phyloP scores from a whole-genome alignment of 257 asterid genomes.

The Solanum gracilifrons region DNA sequence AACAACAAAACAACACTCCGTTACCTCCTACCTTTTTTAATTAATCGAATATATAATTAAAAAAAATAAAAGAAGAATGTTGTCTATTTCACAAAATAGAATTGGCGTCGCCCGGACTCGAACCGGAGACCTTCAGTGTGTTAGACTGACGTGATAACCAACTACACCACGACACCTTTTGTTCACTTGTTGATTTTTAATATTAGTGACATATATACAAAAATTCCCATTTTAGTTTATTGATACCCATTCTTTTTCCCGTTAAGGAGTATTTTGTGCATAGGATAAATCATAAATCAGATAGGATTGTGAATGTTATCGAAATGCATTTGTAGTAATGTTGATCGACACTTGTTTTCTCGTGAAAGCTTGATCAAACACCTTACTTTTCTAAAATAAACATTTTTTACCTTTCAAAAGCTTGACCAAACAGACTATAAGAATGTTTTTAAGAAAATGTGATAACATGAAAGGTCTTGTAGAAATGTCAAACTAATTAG shows the following conservation, averaged over 20 bases:
- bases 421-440: background rate
- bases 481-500: background rate
- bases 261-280: background rate
- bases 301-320: background rate
- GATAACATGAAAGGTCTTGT: background rate
- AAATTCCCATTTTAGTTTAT: background rate
- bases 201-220: too few relatives aligned
- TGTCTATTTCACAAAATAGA: conserved; percentile 3
- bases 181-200: background rate
- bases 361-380: too few relatives aligned
- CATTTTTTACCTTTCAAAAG: too few relatives aligned
- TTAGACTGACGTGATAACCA: conserved; percentile 90
- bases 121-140: conserved; percentile 91
- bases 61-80: background rate
- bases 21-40: background rate
- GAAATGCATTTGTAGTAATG: background rate
- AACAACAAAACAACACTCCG: background rate
- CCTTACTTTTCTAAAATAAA: too few relatives aligned
- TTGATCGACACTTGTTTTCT: background rate
- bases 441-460: too few relatives aligned
- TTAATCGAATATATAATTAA: background rate
- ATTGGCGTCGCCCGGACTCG: conserved; percentile 82
- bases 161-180: conserved; percentile 63
- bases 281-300: background rate
- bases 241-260: background rate